Evolutionary conservation across 2,329 filamentous ascomycete species (phyloP), one percentile per base, ranked within the genome.

Genomic region (Hypoxylon sp.): DNA sequence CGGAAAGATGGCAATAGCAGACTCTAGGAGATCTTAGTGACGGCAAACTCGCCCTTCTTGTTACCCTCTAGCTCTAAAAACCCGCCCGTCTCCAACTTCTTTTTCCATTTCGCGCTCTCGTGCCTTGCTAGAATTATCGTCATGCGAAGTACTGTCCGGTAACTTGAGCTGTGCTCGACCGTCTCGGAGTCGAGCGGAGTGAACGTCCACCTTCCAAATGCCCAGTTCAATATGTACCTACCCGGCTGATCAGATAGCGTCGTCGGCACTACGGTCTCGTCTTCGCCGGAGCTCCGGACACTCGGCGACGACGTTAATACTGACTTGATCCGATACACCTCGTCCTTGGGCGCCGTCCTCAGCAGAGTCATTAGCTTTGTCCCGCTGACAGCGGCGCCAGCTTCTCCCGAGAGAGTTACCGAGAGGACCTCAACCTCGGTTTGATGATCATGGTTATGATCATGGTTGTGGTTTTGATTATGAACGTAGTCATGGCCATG

Each of bases 201-300:
- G 77, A 95, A 97, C 0, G 90, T 97, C 95, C 96, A 99, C 31
- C 96, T 87, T 0, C 94, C 94, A 81, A 99, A 99, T 0, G 96
- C 96, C 96, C 96, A 99, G 79, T 99, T 99, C 66, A 99, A 86
- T 48, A 99, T 97, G 78, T 96, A 98, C 61, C 92, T 85, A 2
- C 76, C 78, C 8, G 76, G 61, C 5, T 72, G 57, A 26, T 74
- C 67, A 1, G 78, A 56, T n/a, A 78, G 71, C 3, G 76, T 31
- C 13, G 39, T 71, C 2, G 80, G 73, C 52, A 76, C 74, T 3
- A 79, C n/a, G n/a, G 52, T 72, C 33, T 80, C 75, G 42, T 86
- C 83, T 24, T 84, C 82, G 61, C 88, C 86, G 0, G 88, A 89
- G 74, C 84, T 84, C 17, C 73, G 72, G 8, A 88, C 83, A 0